These are phyloP conservation scores for Claviceps quebecensis DNA, from an alignment of 2,329 filamentous ascomycete genomes.

Conservation along the genomic window DNA sequence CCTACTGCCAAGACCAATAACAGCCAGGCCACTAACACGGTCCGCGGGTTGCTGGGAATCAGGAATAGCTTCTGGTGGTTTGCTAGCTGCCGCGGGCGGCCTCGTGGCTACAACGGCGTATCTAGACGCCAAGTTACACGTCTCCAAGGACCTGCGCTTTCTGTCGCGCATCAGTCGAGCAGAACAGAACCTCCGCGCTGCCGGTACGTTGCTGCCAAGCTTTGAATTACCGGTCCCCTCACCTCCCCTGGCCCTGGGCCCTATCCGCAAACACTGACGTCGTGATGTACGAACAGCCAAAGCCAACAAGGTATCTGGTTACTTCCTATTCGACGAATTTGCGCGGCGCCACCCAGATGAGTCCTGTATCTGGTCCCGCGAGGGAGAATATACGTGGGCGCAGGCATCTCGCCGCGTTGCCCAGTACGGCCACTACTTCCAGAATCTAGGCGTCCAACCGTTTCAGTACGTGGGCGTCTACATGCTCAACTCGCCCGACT, in stretches of 20 bases:
- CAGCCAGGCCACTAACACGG: not conserved
- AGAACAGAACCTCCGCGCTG: not conserved
- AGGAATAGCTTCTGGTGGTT: not conserved
- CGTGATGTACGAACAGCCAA: not conserved
- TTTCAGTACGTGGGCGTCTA: slow-evolving; percentile 4
- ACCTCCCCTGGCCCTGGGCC: not conserved
- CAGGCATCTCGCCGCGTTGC: slow-evolving; percentile 3
- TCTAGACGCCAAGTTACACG: slow-evolving; percentile 5
- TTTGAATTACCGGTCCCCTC: not conserved
- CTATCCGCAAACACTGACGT: no score
- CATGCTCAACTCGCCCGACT: slow-evolving; percentile 6
- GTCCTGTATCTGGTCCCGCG: slow-evolving; percentile 6
- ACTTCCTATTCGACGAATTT: slow-evolving; percentile 2
- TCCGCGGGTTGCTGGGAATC: not conserved
- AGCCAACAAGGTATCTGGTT: slow-evolving; percentile 3
- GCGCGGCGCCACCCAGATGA: not conserved
- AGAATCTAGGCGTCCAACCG: slow-evolving; percentile 1
- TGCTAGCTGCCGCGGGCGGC: slow-evolving; percentile 1
- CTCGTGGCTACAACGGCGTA: slow-evolving; percentile 4
- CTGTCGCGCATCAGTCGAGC: not conserved
- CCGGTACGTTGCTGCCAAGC: slow-evolving; percentile 1
- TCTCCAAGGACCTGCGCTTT: slow-evolving; percentile 2
- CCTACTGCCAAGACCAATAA: not conserved
- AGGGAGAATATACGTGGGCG: slow-evolving; percentile 5
- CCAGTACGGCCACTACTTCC: slow-evolving; percentile 7